Evolutionary conservation across 2,329 filamentous ascomycete genomes (phyloP), one percentile per base, ranked within the genome.

Genomic region (Boeremia exigua): DNA sequence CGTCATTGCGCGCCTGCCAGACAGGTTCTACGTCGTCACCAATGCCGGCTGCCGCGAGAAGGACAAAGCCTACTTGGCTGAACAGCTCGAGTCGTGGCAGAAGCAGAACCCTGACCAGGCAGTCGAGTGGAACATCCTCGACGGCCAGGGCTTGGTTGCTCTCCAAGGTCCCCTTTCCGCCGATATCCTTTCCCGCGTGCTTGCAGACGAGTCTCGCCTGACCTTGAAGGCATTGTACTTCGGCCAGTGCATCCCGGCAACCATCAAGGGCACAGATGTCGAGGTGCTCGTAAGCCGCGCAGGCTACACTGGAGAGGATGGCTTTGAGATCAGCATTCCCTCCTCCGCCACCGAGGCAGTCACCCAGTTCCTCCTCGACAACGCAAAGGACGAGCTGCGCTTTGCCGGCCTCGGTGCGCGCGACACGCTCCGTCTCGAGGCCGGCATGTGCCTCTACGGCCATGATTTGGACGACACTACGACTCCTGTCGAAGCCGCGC

Each of bases 391-490:
- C 25, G 85, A 87, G 10, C 81, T 96, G 14, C 88, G 89, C 69
- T 84, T 96, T 40, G 92, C 94, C 2, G 95, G 95, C 3, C 84
- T 99, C 0, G 95, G 93, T 9, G 92, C 95, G 2, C 86, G 95
- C 61, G 95, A 99, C 77, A 96, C 90, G 59, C 86, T 99, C 56
- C 88, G 95, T 42, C 86, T 99, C 28, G 95, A 99, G 80, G 95
- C 95, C 0, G 95, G 95, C 58, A 96, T 99, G 94, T 99, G 95
- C 77, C 84, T 99, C n/a, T 99, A 99, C 79, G 95, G 95, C n/a
- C 92, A 98, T 78, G 95, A 99, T 75, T 85, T 99, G 33, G 88
- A 96, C 74, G 94, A 96, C 54, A 80, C 80, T 0, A 89, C 85
- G 10, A 90, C 88, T 1, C 88, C 88, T 1, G 86, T 89, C 4